These are phyloP conservation scores for Hyaloscypha finlandica DNA, from an alignment of 495 filamentous ascomycete genomes.

Conservation along the genomic window DNA sequence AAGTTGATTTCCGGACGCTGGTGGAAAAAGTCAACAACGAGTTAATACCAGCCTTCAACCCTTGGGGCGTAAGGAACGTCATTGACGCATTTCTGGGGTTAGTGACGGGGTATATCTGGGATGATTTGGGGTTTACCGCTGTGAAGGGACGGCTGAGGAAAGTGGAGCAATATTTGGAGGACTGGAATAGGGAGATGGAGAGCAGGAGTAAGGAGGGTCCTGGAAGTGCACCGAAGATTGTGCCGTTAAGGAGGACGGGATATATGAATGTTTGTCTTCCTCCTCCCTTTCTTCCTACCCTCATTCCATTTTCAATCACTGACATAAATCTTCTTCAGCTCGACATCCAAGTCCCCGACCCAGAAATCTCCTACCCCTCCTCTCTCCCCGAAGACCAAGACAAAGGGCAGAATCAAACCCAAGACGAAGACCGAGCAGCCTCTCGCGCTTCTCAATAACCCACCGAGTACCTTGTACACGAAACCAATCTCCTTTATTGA, in stretches of 20 bases:
- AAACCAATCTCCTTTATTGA: neutral
- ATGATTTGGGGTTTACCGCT: constrained; percentile 75
- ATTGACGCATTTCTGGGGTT: constrained; percentile 75
- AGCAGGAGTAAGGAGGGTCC: constrained; percentile 52
- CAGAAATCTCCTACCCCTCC: constrained; percentile 54
- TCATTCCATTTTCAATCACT: neutral
- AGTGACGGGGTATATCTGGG: constrained; percentile 89
- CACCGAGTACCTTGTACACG: neutral
- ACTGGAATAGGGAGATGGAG: constrained; percentile 72
- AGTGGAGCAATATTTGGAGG: constrained; percentile 76
- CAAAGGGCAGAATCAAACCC: neutral
- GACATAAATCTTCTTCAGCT: constrained; percentile 42
- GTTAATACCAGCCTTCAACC: constrained; percentile 71
- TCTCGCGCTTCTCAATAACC: neutral
- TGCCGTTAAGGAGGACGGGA: constrained; percentile 76
- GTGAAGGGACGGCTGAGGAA: constrained; percentile 66
- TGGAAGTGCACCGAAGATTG: constrained; percentile 64
- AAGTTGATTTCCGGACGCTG: constrained; percentile 78
- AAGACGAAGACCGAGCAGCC: neutral
- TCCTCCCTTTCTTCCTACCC: neutral
- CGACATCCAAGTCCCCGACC: constrained; percentile 84
- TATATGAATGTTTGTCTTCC: constrained; percentile 72
- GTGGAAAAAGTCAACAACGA: constrained; percentile 75
- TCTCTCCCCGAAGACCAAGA: neutral
- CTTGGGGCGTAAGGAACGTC: constrained; percentile 68